A percentile compares a stretch with the other conserved stretches of the same genome.
phyloP scores from a whole-genome alignment of 2,329 filamentous ascomycete genomes.

The Rachicladosporium sp. region DNA sequence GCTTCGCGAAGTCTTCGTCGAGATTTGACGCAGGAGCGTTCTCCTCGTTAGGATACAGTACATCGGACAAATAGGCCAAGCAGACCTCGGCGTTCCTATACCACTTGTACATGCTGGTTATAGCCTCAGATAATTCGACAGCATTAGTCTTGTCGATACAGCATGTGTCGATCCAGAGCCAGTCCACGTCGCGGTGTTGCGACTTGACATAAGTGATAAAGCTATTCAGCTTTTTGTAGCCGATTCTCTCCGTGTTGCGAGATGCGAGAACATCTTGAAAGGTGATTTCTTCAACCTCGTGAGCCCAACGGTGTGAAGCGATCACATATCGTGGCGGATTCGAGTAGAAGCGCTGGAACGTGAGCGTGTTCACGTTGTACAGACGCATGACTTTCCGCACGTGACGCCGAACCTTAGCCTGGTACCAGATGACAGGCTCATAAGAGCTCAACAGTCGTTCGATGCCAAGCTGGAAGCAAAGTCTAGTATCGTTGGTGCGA shows the following conservation, averaged over 20 bases:
- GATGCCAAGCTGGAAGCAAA: too few relatives aligned
- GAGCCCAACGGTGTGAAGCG: slow-evolving; percentile 15
- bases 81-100: slow-evolving; percentile 5
- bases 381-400: slow-evolving; percentile 13
- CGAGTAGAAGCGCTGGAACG: slow-evolving; percentile 8
- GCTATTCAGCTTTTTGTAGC: slow-evolving; percentile 13
- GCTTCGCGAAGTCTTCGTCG: neutral
- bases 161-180: slow-evolving; percentile 5
- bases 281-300: slow-evolving; percentile 10
- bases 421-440: too few relatives aligned
- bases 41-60: neutral
- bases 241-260: slow-evolving; percentile 6
- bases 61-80: slow-evolving; percentile 11
- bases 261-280: slow-evolving; percentile 11
- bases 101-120: slow-evolving; percentile 5
- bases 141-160: slow-evolving; percentile 4
- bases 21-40: too few relatives aligned
- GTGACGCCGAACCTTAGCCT: too few relatives aligned
- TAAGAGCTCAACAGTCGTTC: too few relatives aligned
- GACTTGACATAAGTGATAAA: slow-evolving; percentile 10
- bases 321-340: slow-evolving; percentile 14
- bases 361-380: slow-evolving; percentile 4
- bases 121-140: slow-evolving; percentile 4
- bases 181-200: slow-evolving; percentile 7
- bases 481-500: too few relatives aligned